Conservation (phyloP, 305 asterid species). For the Coffea humblotiana region DNA sequence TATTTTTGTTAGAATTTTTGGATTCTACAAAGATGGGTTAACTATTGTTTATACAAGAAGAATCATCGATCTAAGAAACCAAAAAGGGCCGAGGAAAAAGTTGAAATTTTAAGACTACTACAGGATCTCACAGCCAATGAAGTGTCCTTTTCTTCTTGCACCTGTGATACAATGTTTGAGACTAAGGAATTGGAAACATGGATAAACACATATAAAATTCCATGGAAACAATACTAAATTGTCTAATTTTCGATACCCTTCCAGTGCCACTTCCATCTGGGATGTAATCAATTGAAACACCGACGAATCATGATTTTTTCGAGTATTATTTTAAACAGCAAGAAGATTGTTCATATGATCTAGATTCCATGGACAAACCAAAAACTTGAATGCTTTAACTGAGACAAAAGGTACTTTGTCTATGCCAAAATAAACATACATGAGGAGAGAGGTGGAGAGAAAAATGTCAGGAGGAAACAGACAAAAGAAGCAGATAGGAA, state of each 20-base stretch:
- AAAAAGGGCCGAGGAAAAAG: background rate
- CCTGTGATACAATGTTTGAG: background rate
- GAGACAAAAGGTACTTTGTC: constrained; percentile 28
- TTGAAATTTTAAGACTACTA: background rate
- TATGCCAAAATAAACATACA: constrained; percentile 1
- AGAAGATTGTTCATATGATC: constrained; percentile 2
- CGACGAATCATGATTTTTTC: background rate
- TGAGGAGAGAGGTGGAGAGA: constrained; percentile 26
- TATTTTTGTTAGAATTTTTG: too few species aligned
- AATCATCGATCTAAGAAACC: background rate
- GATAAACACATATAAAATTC: background rate
- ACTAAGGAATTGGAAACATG: background rate
- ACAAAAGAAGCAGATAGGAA: constrained; percentile 45
- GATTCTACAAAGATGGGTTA: too few species aligned
- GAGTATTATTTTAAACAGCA: background rate
- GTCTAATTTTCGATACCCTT: background rate
- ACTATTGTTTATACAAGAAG: background rate
- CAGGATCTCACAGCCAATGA: background rate
- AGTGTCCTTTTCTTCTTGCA: background rate
- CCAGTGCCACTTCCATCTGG: background rate
- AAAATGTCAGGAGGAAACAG: constrained; percentile 41
- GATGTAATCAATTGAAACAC: background rate
- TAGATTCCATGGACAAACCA: constrained; percentile 8
- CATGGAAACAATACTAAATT: background rate
- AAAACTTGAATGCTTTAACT: background rate